Percentiles rank a stretch among this genome's conserved stretches.
Conservation (phyloP, 73 alveolate species). For the Effrenium voratum region DNA sequence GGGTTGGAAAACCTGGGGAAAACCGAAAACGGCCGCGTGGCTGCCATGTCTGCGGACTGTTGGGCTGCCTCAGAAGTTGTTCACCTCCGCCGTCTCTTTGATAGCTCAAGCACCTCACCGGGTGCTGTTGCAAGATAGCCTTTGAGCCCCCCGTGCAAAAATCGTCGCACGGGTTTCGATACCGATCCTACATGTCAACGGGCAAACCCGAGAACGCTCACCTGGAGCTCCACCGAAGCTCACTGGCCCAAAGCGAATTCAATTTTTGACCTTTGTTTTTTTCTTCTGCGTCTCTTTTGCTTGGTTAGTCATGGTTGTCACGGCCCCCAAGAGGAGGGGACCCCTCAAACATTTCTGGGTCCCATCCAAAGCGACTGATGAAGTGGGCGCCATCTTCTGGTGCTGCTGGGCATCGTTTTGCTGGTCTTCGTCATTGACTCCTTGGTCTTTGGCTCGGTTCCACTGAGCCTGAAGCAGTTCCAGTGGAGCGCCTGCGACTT, state of each 20-base stretch:
- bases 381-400: conserved; percentile 8
- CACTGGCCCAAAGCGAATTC: no score
- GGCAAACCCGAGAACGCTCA: conserved; percentile 4
- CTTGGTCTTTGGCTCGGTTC: background rate
- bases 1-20: no score
- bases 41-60: no score
- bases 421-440: conserved; percentile 14
- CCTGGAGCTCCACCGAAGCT: background rate
- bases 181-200: conserved; percentile 72
- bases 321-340: no score
- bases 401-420: conserved; percentile 17
- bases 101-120: conserved; percentile 63
- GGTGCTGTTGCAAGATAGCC: conserved; percentile 91
- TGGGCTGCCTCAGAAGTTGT: no score
- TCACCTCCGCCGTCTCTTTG: background rate
- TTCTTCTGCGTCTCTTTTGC: no score
- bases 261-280: no score
- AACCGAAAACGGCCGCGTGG: no score
- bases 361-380: background rate
- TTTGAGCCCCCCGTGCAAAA: conserved; percentile 40
- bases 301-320: no score
- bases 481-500: background rate
- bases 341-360: no score
- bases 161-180: conserved; percentile 81
- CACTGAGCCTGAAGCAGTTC: conserved; percentile 1